Evolutionary conservation across 2,329 filamentous ascomycete genomes (phyloP), one percentile per base, ranked within the genome.

Genomic region (Ceratocystis ficicola): DNA sequence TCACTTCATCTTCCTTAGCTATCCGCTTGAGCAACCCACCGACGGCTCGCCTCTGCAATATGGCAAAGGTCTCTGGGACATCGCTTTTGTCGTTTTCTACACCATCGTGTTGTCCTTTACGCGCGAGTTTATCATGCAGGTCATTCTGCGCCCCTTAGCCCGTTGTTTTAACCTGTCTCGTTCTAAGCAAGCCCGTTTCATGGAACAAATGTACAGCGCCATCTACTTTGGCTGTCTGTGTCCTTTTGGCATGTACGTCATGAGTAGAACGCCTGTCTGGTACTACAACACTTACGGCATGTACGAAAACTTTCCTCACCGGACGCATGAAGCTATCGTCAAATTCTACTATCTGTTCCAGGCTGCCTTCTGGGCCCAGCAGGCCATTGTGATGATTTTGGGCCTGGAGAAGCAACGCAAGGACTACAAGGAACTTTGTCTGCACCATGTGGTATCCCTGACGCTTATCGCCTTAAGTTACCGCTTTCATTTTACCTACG

Each of bases 271-370:
- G n/a, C 87, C 91, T 6, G 85, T 96, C 52, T 96, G 91, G 93
- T 96, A 95, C 76, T 96, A 95, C 81, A 92, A 95, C 77, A 94
- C 89, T 1, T 80, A 79, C 32, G 90, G 85, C 75, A 95, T 96
- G 89, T 96, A 95, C 76, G 89, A 93, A 75, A 80, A 79, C 20
- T 96, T 90, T 75, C 92, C 92, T 4, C 92, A 96, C 76, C 82
- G 83, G 71, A 86, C 87, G 32, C 90, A 95, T 73, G 86, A 89
- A 69, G 89, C 80, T 67, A 72, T 82, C 48, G 91, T 96, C 83
- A 97, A 97, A 80, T 90, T 93, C 68, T 97, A 96, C 78, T 97
- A 97, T 75, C 81, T 97, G 69, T 88, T 96, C 72, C 86, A 97
- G 77, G 93, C 90, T 55, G 89, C 88, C 70, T 97, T 96, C 81